phyloP scores from a whole-genome alignment of 805 yeast species.

The Diddensiella transvaalensis region DNA sequence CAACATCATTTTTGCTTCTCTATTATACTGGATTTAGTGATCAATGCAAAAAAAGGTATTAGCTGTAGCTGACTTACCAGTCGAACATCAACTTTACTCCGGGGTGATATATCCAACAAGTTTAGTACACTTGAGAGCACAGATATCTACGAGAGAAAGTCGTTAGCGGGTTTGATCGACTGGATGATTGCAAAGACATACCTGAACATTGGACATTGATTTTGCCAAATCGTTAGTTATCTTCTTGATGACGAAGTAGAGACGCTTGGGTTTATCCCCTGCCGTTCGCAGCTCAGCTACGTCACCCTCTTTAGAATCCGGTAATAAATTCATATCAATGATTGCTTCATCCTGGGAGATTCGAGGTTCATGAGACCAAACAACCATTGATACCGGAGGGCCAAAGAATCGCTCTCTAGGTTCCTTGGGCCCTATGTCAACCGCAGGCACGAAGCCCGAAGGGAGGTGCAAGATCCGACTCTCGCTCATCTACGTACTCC shows the following conservation, averaged over 20 bases:
- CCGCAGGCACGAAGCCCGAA: conserved; percentile 20
- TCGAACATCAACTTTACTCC: conserved; percentile 62
- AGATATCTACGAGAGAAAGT: conserved; percentile 15
- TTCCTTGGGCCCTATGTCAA: conserved; percentile 10
- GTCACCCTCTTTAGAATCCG: conserved; percentile 63
- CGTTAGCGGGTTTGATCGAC: neutral
- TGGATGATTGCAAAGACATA: too few species aligned
- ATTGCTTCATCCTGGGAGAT: conserved; percentile 56
- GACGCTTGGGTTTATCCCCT: conserved; percentile 32
- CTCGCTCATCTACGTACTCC: neutral
- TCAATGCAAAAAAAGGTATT: neutral
- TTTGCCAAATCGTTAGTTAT: conserved; percentile 18
- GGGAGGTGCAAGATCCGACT: neutral
- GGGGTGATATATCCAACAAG: conserved; percentile 56
- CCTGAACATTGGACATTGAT: conserved; percentile 24
- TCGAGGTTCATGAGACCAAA: conserved; percentile 63
- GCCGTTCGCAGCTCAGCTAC: conserved; percentile 51
- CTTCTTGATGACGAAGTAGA: conserved; percentile 26
- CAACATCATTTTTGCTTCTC: conserved; percentile 44
- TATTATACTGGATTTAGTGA: conserved; percentile 4
- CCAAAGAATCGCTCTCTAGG: conserved; percentile 11
- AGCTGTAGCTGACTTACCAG: conserved; percentile 25
- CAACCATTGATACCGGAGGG: conserved; percentile 22
- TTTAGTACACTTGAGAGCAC: conserved; percentile 22
- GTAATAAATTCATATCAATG: conserved; percentile 55